Conservation (phyloP, 257 asterid genomes). For the Schizonepeta tenuifolia region DNA sequence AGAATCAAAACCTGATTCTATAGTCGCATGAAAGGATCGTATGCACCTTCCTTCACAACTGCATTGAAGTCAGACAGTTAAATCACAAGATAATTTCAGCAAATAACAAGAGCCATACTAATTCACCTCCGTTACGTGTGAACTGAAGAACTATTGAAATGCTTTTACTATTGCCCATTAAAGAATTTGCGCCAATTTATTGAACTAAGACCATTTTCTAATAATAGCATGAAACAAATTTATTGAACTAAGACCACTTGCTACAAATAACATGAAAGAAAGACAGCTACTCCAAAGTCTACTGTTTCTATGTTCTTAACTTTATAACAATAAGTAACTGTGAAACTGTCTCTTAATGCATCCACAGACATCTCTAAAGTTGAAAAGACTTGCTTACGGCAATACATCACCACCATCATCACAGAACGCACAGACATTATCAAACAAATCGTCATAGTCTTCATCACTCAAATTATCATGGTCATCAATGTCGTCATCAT, state of each 20-base stretch:
- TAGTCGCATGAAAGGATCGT: conserved; percentile 76
- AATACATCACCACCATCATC: conserved; percentile 76
- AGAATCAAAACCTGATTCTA: conserved; percentile 59
- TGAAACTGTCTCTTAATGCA: background rate
- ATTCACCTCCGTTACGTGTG: background rate
- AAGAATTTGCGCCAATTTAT: conserved; percentile 2
- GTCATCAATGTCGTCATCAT: conserved; percentile 33
- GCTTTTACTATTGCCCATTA: background rate
- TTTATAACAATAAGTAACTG: conserved; percentile 6
- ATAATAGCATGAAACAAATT: background rate
- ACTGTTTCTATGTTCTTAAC: background rate
- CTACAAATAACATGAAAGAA: background rate
- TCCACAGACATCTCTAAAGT: conserved; percentile 27
- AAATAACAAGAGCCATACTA: conserved; percentile 11
- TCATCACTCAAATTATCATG: conserved; percentile 39
- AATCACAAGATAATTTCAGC: conserved; percentile 29
- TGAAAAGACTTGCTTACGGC: conserved; percentile 49
- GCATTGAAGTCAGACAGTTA: conserved; percentile 35
- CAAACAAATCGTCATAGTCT: conserved; percentile 44
- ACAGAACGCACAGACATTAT: conserved; percentile 64
- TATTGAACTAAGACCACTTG: conserved; percentile 7
- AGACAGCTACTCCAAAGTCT: background rate
- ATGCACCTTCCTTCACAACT: conserved; percentile 88
- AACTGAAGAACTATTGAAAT: conserved; percentile 4
- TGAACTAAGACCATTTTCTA: conserved; percentile 8